Evolutionary conservation across 352 stramenopile genomes (phyloP), one percentile per base, ranked within the genome.

Genomic region (Phytophthora sp.): DNA sequence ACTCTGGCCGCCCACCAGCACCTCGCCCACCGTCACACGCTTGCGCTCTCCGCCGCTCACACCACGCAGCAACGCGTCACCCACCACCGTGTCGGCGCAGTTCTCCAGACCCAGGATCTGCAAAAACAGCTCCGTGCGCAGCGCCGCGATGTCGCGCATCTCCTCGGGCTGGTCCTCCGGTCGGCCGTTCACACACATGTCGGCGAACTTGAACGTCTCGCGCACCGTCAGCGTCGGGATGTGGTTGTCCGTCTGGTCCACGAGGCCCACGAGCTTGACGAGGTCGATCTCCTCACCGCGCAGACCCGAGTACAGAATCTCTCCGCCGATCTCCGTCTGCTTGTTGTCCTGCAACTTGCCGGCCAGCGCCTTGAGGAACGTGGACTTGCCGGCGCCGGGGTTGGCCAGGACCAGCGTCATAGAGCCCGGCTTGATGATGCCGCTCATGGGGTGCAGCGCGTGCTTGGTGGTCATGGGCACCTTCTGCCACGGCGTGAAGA

Each of bases 11-110:
- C 72, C 72, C 1, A 77, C 72, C 0, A 80, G 72, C 45, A 77
- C 61, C 48, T 77, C 79, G 27, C 80, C 94, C 39, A 98, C 94
- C 4, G 91, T 93, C 24, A 98, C 76, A 45, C 92, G 74, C 69
- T 87, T 57, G 58, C 88, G 79, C 43, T 92, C 92, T 31, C 96
- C 96, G 54, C 96, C 96, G 61, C 76, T 95, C 1, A 98, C 87
- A 61, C 96, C 96, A 42, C 93, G 83, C 0, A 89, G 63, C 26
- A 90, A 57, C 18, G 79, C 77, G 35, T 98, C 83, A 10, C 96
- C 96, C 5, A 99, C 92, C 23, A 98, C 92, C 2, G 95, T 98
- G 62, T 98, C 88, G n/a, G 76, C 82, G 15, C 96, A 97, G 56
- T 88, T 81, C 27, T 74, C 76, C 4, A 98, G 69, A 38, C 92